Base-by-base conservation (phyloP, 2,329 filamentous ascomycete genomes). In the Pyricularia sp. region DNA sequence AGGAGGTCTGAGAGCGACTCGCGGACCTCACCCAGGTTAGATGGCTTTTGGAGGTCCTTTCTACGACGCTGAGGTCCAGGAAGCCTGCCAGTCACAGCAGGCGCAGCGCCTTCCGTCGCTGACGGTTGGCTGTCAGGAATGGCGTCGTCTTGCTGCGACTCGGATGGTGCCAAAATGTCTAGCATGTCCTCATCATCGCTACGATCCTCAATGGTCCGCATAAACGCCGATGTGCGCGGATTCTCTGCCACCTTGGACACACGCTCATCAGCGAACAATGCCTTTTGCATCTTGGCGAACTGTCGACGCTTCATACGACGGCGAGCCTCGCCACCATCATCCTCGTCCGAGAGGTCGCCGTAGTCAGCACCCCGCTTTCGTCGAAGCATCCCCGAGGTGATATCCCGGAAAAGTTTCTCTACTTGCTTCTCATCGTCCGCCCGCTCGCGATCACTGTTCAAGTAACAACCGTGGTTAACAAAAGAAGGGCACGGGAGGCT, bases 191-290 rank as follows among this genome's bases (percentile, higher is more conserved):
- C 90, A 68, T 95, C 90, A 64, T 92, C 91, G 73, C 84, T 84
- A 66, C 87, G 87, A 76, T 97, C 94, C 74, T 97, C 93, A 68
- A 99, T 92, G 7, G 93, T 93, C 72, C 89, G 89, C 73, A 99
- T 85, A 81, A 99, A 99, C 0, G 95, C 95, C 71, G 91, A 86
- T 76, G 93, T 94, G 76, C 94, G 94, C 2, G 92, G 92, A 74
- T 96, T 93, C 76, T 93, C 89, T 42, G 92, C 93, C 71, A 98
- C 92, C 78, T 94, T 94, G 76, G 91, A 92, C 73, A 99, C 88
- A 55, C 93, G 92, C 78, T 97, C 94, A 75, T 98, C 94, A 28
- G 92, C 85, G 65, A 97, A 86, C 10, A 99, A 84, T 7, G 94
- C 92, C 77, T 93, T 93, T 69, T 93, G 91, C 91, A 97, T 96